A percentile compares a stretch with the other conserved stretches of the same genome.
Conservation (phyloP, 805 yeast genomes). For the Blastobotrys americana region DNA sequence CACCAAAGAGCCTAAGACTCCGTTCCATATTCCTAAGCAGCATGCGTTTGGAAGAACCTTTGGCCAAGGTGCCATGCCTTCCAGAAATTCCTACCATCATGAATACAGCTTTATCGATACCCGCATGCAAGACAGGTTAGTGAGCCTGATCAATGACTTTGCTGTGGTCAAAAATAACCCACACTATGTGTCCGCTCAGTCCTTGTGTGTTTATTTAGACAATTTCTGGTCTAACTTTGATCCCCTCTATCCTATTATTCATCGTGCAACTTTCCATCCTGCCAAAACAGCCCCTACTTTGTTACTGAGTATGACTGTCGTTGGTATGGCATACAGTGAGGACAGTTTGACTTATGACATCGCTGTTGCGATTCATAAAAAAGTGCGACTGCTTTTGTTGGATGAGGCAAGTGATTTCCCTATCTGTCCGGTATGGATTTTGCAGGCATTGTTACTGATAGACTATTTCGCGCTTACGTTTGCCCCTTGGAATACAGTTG, state of each 20-base stretch:
- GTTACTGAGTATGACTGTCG: conserved; percentile 25
- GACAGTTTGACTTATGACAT: conserved; percentile 22
- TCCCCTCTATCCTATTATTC: conserved; percentile 36
- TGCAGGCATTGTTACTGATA: conserved; percentile 25
- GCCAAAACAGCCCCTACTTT: conserved; percentile 20
- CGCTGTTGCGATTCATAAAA: conserved; percentile 23
- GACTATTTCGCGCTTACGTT: conserved; percentile 26
- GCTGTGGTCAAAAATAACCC: conserved; percentile 14
- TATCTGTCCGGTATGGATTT: conserved; percentile 26
- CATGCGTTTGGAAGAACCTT: conserved; percentile 7
- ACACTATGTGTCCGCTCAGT: conserved; percentile 16
- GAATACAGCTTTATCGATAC: conserved; percentile 4
- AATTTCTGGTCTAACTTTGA: conserved; percentile 35
- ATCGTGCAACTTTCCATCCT: conserved; percentile 31
- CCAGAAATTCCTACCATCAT: background rate
- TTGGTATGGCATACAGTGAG: conserved; percentile 28
- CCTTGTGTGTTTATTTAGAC: conserved; percentile 22
- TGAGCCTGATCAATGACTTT: conserved; percentile 16
- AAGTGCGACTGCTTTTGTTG: conserved; percentile 26
- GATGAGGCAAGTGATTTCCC: conserved; percentile 24
- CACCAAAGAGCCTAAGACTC: conserved; percentile 1
- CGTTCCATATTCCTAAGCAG: conserved; percentile 1
- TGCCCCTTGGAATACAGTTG: conserved; percentile 26
- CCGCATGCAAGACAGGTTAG: conserved; percentile 7
- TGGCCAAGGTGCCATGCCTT: background rate